Conservation (phyloP, 1,284 basidiomycete species). For the Ustilago esculenta region DNA sequence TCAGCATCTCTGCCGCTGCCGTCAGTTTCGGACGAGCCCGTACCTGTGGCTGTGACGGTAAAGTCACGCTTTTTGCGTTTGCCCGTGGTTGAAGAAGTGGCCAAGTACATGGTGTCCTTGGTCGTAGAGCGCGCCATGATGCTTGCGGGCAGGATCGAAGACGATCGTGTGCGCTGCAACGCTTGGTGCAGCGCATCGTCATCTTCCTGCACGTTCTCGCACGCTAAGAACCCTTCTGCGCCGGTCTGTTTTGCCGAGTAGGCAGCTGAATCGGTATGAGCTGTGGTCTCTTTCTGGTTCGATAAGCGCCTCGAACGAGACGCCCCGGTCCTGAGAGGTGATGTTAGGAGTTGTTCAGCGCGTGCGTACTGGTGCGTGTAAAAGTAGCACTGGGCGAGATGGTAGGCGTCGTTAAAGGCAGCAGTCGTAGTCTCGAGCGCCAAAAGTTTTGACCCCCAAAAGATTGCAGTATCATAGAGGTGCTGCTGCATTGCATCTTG, state of each 20-base stretch:
- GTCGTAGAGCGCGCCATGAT: conserved; percentile 47
- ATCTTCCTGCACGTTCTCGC: conserved; percentile 36
- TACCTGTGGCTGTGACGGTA: conserved; percentile 57
- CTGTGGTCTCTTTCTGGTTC: not conserved
- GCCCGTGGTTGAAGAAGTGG: conserved; percentile 33
- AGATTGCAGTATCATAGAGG: conserved; percentile 93
- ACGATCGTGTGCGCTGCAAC: conserved; percentile 43
- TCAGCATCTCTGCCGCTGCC: conserved; percentile 11
- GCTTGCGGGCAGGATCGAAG: conserved; percentile 42
- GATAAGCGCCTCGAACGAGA: conserved; percentile 1
- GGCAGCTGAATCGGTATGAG: not conserved
- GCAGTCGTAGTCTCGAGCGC: conserved; percentile 75
- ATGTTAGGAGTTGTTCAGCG: conserved; percentile 87
- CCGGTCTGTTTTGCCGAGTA: conserved; percentile 26
- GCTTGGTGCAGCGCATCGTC: conserved; percentile 51
- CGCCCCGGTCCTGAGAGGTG: conserved; percentile 73
- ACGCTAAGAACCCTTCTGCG: conserved; percentile 29
- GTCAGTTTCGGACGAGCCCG: conserved; percentile 37
- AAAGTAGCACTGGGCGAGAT: conserved; percentile 97
- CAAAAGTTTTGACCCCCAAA: conserved; percentile 97
- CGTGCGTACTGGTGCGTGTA: conserved; percentile 93
- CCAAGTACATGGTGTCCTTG: conserved; percentile 34
- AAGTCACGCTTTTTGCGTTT: conserved; percentile 60
- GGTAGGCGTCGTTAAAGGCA: conserved; percentile 81
- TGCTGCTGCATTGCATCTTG: conserved; percentile 98